phyloP scores from a whole-genome alignment of 768 basidiomycete species.

The Collybiopsis luxurians region DNA sequence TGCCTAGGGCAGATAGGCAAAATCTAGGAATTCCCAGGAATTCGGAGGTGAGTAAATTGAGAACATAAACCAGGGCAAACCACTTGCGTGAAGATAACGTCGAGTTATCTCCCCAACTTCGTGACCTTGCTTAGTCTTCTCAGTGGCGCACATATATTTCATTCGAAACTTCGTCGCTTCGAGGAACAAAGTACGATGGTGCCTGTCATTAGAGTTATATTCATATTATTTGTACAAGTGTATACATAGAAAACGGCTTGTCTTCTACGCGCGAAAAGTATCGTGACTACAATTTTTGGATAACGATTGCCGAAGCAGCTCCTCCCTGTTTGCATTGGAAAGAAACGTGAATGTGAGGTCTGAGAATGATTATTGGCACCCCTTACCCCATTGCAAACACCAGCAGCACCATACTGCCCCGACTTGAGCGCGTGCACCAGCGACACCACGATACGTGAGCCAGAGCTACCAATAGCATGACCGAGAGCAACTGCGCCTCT shows the following conservation, averaged over 20 bases:
- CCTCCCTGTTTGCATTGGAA: slow-evolving; percentile 54
- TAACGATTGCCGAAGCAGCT: slow-evolving; percentile 86
- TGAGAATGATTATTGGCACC: neutral
- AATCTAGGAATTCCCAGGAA: too few relatives aligned
- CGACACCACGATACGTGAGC: slow-evolving; percentile 91
- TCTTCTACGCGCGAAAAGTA: too few relatives aligned
- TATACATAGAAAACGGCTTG: too few relatives aligned
- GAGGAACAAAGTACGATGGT: too few relatives aligned
- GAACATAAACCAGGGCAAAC: too few relatives aligned
- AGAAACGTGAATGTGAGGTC: neutral
- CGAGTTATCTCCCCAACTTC: too few relatives aligned
- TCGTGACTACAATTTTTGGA: slow-evolving; percentile 72
- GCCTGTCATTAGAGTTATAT: neutral
- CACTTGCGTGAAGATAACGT: too few relatives aligned
- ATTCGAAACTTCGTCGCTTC: too few relatives aligned
- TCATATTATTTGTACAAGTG: slow-evolving; percentile 15
- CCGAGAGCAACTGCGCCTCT: slow-evolving; percentile 97
- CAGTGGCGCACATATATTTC: too few relatives aligned
- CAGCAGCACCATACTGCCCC: slow-evolving; percentile 93
- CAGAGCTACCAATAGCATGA: slow-evolving; percentile 95
- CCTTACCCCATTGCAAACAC: slow-evolving; percentile 95
- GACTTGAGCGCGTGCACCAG: slow-evolving; percentile 87
- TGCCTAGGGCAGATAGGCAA: too few relatives aligned
- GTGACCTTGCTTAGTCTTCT: too few relatives aligned
- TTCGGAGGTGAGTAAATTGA: too few relatives aligned